Base-by-base conservation (phyloP, 306 rosid species). In the Nissolia schottii region DNA sequence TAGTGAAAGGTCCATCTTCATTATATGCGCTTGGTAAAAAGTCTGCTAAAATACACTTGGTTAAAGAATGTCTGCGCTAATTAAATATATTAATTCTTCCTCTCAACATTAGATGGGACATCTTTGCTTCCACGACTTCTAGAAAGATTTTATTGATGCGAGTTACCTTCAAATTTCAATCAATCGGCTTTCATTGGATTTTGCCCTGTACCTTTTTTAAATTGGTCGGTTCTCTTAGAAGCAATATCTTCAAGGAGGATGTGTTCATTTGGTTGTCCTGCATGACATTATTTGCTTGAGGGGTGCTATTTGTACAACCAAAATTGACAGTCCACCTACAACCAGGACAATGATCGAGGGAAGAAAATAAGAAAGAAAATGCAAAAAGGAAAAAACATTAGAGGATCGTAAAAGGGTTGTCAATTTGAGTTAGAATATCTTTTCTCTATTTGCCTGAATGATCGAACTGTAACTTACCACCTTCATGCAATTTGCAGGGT, bases 401-500 rank as follows among this genome's bases (percentile, higher is more conserved):
- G n/a, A n/a, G n/a, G n/a, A n/a, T n/a, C n/a, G n/a, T n/a, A n/a
- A n/a, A n/a, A n/a, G n/a, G n/a, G n/a, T n/a, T n/a, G n/a, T n/a
- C n/a, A n/a, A n/a, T n/a, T n/a, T n/a, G n/a, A n/a, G n/a, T n/a
- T n/a, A n/a, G n/a, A n/a, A n/a, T n/a, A n/a, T n/a, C n/a, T n/a
- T n/a, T n/a, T n/a, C n/a, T n/a, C n/a, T n/a, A n/a, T 35, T 16
- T 13, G 29, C 7, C 45, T 25, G 24, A 32, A 41, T 62, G 53
- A 56, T 61, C 51, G 20, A 70, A 40, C 56, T 59, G 13, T 45
- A 60, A 58, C 70, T 76, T 54, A 85, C 81, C 73, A 2, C 35
- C 49, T 74, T 71, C 56, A 27, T 69, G 58, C 74, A 77, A 73
- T 61, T 81, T 81, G 83, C 94, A 91, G 98, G 97, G 97, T 35